Base-by-base conservation (phyloP, 805 yeast species). In the Teunomyces kruisii region DNA sequence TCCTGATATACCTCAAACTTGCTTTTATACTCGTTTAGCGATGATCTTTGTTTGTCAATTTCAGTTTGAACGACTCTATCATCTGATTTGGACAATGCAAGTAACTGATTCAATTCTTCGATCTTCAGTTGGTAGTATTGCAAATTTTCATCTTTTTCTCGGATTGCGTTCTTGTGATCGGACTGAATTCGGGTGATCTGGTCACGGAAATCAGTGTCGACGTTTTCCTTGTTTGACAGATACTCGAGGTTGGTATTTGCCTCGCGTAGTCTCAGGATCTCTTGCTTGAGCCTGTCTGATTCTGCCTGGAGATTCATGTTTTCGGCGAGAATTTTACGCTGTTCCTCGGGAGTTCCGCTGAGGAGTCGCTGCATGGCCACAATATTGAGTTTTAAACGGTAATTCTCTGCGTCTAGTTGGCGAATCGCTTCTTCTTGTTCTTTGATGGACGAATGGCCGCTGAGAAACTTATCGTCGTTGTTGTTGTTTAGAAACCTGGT, bases 361-460 rank as follows among this genome's bases (percentile, higher is more conserved):
- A 61, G 49, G 15, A 53, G 45, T 40, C 55, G 49, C 31, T 56
- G 59, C 47, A 61, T 51, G 22, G 62, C 54, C 19, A 59, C 59
- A 26, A 61, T 54, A 32, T 54, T 61, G 24, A 61, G 48, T 44
- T 58, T 59, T 38, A 61, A 52, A 30, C 56, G 50, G 41, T 58
- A 59, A 42, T 61, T 61, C 15, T 61, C 65, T 4, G 54, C 40
- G 22, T 52, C 46, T 8, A 61, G 50, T 33, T 47, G 50, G 38
- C 50, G 46, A 24, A 51, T 46, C 29, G 56, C 54, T 3, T 52
- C 53, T 42, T 57, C 63, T 30, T 53, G 54, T 24, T 50, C 58
- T 41, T 57, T 61, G 31, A 60, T 58, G 13, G 63, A 56, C 29
- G 49, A 56, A 33, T 37, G 50, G 27, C 45, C 51, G 19, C 39